Evolutionary conservation across 2,329 filamentous ascomycete species (phyloP).

Genomic region (Calonectria fujianensis): DNA sequence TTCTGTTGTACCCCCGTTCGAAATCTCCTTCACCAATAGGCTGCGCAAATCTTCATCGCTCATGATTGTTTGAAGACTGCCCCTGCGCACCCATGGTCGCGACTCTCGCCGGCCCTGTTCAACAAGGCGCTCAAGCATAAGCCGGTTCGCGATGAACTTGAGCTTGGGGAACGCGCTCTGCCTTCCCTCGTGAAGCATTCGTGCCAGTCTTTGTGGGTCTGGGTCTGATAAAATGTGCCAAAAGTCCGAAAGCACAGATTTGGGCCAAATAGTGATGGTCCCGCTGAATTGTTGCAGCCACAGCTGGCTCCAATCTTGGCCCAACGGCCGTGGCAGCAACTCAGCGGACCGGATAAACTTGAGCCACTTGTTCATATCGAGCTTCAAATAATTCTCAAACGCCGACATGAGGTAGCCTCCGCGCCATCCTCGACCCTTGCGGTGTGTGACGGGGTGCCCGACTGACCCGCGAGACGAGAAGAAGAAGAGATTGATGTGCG

Average conservation of each 20-base stretch:
- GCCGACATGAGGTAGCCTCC: conserved; percentile 96
- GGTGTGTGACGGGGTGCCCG: conserved; percentile 94
- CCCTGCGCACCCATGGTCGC: conserved; percentile 67
- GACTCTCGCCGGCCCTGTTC: conserved; percentile 75
- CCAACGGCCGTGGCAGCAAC: conserved; percentile 89
- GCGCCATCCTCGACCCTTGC: conserved; percentile 94
- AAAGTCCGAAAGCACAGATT: conserved; percentile 86
- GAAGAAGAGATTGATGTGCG: conserved; percentile 99
- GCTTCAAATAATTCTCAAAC: conserved; percentile 94
- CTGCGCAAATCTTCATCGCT: conserved; percentile 76
- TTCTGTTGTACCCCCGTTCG: conserved; percentile 58
- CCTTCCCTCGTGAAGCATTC: conserved; percentile 93
- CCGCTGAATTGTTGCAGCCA: conserved; percentile 97
- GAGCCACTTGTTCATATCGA: conserved; percentile 98
- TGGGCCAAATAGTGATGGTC: conserved; percentile 97
- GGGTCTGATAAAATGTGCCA: conserved; percentile 91
- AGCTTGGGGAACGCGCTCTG: conserved; percentile 93
- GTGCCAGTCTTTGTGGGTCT: conserved; percentile 81
- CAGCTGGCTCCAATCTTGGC: conserved; percentile 97
- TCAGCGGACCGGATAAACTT: conserved; percentile 95
- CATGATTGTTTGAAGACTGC: conserved; percentile 76
- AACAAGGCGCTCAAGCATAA: conserved; percentile 86
- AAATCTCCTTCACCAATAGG: conserved; percentile 64
- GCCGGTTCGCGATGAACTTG: conserved; percentile 90
- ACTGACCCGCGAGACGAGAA: conserved; percentile 95